These are phyloP conservation scores for Hericium rajendrae DNA, from an alignment of 768 basidiomycete species.

Conservation along the genomic window DNA sequence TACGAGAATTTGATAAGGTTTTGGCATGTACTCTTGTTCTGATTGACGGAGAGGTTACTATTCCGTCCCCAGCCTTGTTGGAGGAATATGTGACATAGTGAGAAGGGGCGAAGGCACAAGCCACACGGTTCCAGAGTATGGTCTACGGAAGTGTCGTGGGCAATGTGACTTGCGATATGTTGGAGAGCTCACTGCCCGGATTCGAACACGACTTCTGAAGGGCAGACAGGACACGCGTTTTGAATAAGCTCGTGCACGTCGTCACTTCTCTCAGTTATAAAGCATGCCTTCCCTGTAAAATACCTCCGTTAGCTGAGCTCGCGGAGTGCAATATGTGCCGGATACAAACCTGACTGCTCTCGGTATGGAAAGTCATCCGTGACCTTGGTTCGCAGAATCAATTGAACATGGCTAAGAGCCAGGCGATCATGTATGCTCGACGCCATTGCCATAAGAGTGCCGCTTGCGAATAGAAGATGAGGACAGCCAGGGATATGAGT, in stretches of 20 bases:
- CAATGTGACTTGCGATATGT: neutral
- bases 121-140: neutral
- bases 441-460: neutral
- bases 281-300: neutral
- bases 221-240: neutral
- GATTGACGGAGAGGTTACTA: neutral
- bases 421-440: neutral
- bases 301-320: neutral
- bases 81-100: neutral
- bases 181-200: neutral
- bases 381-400: neutral
- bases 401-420: neutral
- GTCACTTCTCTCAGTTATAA: neutral
- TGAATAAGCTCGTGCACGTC: neutral
- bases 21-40: neutral
- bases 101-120: neutral
- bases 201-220: neutral
- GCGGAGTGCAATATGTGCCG: neutral
- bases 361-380: neutral
- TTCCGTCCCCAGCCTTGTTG: neutral
- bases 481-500: neutral
- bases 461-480: neutral
- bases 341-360: neutral
- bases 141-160: neutral
- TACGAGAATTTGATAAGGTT: neutral